A percentile compares a stretch with the other conserved stretches of the same genome.
phyloP scores from a whole-genome alignment of 768 basidiomycete genomes.

The Collybia sp. region DNA sequence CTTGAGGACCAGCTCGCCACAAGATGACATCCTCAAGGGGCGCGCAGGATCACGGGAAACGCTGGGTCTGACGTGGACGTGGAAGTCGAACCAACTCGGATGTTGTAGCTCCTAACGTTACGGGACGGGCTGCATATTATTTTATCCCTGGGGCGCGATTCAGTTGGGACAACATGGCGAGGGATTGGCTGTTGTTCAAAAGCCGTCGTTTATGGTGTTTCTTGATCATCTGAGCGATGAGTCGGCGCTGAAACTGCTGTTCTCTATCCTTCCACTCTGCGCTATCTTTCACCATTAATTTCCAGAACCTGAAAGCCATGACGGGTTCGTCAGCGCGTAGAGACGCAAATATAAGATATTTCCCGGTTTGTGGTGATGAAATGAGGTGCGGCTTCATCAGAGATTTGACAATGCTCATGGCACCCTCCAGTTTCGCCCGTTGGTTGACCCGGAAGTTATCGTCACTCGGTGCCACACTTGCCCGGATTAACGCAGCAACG shows the following conservation, averaged over 20 bases:
- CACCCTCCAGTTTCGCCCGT: constrained; percentile 31
- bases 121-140: neutral
- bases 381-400: constrained; percentile 29
- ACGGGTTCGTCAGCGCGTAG: constrained; percentile 41
- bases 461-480: constrained; percentile 23
- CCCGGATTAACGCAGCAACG: constrained; percentile 41
- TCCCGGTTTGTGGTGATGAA: constrained; percentile 43
- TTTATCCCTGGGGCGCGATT: constrained; percentile 5
- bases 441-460: constrained; percentile 18
- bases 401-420: constrained; percentile 35
- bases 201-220: constrained; percentile 9
- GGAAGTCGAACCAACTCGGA: constrained; percentile 2
- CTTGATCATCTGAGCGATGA: constrained; percentile 31
- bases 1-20: too few relatives aligned
- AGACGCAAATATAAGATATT: constrained; percentile 45
- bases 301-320: constrained; percentile 63
- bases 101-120: too few relatives aligned
- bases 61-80: neutral
- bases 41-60: too few relatives aligned
- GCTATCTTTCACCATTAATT: constrained; percentile 35
- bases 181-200: constrained; percentile 11
- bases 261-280: constrained; percentile 44
- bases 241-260: constrained; percentile 36
- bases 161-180: constrained; percentile 27
- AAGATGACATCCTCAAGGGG: too few relatives aligned